Evolutionary conservation across 129 eudicot genomes (phyloP).

Genomic region (Deinandra increscens): DNA sequence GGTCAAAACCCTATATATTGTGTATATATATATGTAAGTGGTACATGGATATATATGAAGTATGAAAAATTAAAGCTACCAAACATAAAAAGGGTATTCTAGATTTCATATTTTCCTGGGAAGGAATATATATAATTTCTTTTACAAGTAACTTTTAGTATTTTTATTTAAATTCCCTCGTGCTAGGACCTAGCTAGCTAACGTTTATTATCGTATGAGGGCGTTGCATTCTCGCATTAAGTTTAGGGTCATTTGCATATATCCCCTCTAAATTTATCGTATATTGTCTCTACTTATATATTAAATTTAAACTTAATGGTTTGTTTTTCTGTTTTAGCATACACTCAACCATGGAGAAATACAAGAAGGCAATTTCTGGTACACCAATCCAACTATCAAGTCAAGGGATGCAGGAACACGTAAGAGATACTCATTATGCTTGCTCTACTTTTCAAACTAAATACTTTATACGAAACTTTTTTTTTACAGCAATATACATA

Average conservation of each 20-base stretch:
- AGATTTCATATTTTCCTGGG: not conserved
- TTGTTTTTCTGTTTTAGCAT: conserved; percentile 36
- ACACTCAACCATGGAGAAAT: conserved; percentile 64
- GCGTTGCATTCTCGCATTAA: too few relatives aligned
- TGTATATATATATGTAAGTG: not conserved
- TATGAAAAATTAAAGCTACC: not conserved
- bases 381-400: conserved; percentile 48
- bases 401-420: conserved; percentile 84
- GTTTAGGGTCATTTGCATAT: too few relatives aligned
- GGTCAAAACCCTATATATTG: not conserved
- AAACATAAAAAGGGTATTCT: not conserved
- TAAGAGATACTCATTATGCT: conserved; percentile 25
- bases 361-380: conserved; percentile 69
- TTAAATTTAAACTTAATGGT: not conserved
- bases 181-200: too few relatives aligned
- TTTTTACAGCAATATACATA: too few relatives aligned
- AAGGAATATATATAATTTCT: not conserved
- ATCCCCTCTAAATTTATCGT: not conserved
- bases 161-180: too few relatives aligned
- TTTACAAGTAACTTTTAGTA: not conserved
- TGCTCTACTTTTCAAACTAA: too few relatives aligned
- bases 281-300: not conserved
- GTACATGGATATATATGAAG: too few relatives aligned
- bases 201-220: too few relatives aligned
- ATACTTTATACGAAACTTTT: too few relatives aligned